Conservation (phyloP, 352 stramenopile genomes). For the Pythium aristosporum region DNA sequence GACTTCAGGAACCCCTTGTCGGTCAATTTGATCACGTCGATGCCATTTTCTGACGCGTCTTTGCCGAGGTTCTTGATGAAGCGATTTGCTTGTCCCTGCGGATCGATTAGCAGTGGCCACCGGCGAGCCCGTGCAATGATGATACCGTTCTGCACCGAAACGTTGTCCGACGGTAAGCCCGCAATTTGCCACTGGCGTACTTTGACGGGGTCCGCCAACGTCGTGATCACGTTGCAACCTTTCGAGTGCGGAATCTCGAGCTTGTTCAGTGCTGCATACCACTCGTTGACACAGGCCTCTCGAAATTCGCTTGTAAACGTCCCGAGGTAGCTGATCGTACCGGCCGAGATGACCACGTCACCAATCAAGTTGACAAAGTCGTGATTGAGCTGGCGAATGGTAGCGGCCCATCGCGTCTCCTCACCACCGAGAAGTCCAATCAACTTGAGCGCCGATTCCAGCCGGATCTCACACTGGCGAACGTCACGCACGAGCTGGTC, state of each 20-base stretch:
- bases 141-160: slow-evolving; percentile 93
- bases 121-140: slow-evolving; percentile 89
- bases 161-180: slow-evolving; percentile 87
- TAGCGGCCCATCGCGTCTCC: slow-evolving; percentile 87
- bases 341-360: slow-evolving; percentile 90
- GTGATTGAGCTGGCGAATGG: slow-evolving; percentile 73
- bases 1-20: slow-evolving; percentile 83
- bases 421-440: slow-evolving; percentile 90
- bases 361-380: slow-evolving; percentile 90
- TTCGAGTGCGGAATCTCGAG: slow-evolving; percentile 79
- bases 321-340: slow-evolving; percentile 92
- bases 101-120: slow-evolving; percentile 92
- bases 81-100: slow-evolving; percentile 91
- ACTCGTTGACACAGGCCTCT: slow-evolving; percentile 76
- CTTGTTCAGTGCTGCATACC: slow-evolving; percentile 76
- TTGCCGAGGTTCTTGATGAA: slow-evolving; percentile 94
- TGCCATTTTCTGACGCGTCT: slow-evolving; percentile 79
- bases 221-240: slow-evolving; percentile 88
- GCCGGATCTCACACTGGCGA: slow-evolving; percentile 78
- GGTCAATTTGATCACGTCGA: slow-evolving; percentile 83
- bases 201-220: slow-evolving; percentile 88
- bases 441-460: slow-evolving; percentile 90
- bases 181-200: slow-evolving; percentile 91
- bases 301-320: slow-evolving; percentile 94
- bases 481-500: slow-evolving; percentile 81